A percentile compares a stretch with the other conserved stretches of the same genome.
Evolutionary conservation across 768 basidiomycete genomes (phyloP).

Genomic region (Basidioascus undulatus): DNA sequence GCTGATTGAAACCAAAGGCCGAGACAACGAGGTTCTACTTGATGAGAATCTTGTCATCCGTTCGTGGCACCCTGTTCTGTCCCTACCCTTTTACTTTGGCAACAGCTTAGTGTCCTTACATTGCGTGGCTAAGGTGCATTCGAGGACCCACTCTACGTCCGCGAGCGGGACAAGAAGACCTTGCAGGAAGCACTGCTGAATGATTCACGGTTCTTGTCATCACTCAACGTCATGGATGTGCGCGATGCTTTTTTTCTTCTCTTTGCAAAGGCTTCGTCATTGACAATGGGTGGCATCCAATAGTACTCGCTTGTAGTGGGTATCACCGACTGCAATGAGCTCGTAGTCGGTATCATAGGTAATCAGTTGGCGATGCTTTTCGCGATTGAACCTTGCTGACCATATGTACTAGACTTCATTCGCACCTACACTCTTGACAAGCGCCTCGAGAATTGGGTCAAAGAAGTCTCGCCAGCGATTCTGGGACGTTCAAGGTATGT

Average conservation of each 20-base stretch:
- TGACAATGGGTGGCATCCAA: too few species aligned
- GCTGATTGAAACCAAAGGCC: slow-evolving; percentile 68
- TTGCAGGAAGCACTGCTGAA: slow-evolving; percentile 73
- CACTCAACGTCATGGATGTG: slow-evolving; percentile 74
- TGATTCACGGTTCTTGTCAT: slow-evolving; percentile 82
- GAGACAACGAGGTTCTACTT: slow-evolving; percentile 75
- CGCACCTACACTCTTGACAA: slow-evolving; percentile 98
- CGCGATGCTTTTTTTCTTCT: neutral
- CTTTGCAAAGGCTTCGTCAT: slow-evolving; percentile 16
- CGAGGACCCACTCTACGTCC: slow-evolving; percentile 68
- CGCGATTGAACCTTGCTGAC: neutral
- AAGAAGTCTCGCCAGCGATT: slow-evolving; percentile 71
- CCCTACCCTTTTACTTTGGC: neutral
- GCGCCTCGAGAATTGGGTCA: slow-evolving; percentile 93
- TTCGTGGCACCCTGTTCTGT: slow-evolving; percentile 19
- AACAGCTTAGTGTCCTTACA: too few species aligned
- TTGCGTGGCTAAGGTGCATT: too few species aligned
- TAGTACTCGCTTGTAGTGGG: slow-evolving; percentile 92
- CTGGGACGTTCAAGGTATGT: slow-evolving; percentile 18
- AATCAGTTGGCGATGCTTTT: slow-evolving; percentile 6
- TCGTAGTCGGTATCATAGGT: slow-evolving; percentile 96
- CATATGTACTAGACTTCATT: slow-evolving; percentile 45
- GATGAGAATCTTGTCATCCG: slow-evolving; percentile 91
- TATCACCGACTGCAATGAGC: slow-evolving; percentile 59
- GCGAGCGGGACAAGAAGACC: slow-evolving; percentile 89